phyloP scores from a whole-genome alignment of 495 filamentous ascomycete genomes.

The Penicillium simplicissimum region DNA sequence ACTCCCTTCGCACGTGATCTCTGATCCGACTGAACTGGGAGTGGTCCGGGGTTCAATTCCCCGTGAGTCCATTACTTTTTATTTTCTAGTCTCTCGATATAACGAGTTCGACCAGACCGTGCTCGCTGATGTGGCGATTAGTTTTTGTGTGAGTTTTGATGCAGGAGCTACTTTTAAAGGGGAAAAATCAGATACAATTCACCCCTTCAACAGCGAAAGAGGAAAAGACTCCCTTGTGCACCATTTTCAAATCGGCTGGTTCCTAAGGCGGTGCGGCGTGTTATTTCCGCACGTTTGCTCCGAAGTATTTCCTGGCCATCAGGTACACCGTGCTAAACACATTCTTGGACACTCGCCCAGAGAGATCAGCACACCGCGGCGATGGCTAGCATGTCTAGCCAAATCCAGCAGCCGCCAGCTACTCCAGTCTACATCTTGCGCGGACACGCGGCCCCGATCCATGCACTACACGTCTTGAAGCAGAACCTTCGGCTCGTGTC shows the following conservation, averaged over 20 bases:
- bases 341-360: neutral
- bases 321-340: neutral
- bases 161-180: too few species aligned
- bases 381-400: conserved; percentile 10
- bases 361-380: neutral
- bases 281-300: neutral
- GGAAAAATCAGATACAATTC: too few species aligned
- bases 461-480: conserved; percentile 71
- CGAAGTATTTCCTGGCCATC: neutral
- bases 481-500: conserved; percentile 76
- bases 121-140: too few species aligned
- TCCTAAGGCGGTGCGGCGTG: neutral
- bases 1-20: conserved; percentile 1
- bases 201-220: neutral
- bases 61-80: conserved; percentile 4
- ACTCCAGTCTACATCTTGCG: conserved; percentile 85
- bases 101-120: too few species aligned
- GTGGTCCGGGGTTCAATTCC: conserved; percentile 9
- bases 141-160: too few species aligned
- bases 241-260: neutral
- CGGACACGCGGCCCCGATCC: conserved; percentile 81
- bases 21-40: neutral
- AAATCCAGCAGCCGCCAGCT: conserved; percentile 46
- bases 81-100: too few species aligned
- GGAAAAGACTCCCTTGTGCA: too few species aligned